phyloP scores from a whole-genome alignment of 1,284 basidiomycete genomes.

The Ceratobasidium sp. region DNA sequence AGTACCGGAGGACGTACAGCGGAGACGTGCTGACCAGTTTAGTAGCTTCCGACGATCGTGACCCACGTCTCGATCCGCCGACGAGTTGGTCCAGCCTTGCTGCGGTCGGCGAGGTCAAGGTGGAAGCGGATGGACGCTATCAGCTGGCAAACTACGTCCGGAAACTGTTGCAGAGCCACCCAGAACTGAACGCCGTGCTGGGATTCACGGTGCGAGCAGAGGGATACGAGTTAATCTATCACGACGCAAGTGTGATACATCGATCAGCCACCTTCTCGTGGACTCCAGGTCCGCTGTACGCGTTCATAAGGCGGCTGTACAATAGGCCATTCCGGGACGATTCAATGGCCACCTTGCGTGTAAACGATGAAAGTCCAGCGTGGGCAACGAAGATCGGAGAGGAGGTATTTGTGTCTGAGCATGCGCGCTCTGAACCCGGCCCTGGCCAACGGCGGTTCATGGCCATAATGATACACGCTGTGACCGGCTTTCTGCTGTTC shows the following conservation, averaged over 20 bases:
- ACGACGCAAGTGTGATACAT: not conserved
- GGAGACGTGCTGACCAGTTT: too few species aligned
- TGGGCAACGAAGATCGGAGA: too few species aligned
- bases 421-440: not conserved
- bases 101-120: not conserved
- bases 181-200: not conserved
- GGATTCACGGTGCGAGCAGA: not conserved
- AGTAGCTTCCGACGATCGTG: too few species aligned
- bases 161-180: not conserved
- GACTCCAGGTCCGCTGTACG: not conserved
- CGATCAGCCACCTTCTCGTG: not conserved
- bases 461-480: too few species aligned
- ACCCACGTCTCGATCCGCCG: too few species aligned
- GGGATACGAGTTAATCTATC: not conserved
- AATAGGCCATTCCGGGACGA: not conserved
- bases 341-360: not conserved
- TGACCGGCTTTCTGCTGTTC: not conserved
- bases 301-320: not conserved
- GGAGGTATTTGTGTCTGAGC: not conserved
- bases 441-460: slow-evolving; percentile 8
- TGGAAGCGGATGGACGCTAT: not conserved
- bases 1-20: too few species aligned
- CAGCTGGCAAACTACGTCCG: not conserved
- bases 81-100: not conserved
- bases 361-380: too few species aligned